phyloP scores from a whole-genome alignment of 2,329 filamentous ascomycete species.

The Fusarium pilosicola region DNA sequence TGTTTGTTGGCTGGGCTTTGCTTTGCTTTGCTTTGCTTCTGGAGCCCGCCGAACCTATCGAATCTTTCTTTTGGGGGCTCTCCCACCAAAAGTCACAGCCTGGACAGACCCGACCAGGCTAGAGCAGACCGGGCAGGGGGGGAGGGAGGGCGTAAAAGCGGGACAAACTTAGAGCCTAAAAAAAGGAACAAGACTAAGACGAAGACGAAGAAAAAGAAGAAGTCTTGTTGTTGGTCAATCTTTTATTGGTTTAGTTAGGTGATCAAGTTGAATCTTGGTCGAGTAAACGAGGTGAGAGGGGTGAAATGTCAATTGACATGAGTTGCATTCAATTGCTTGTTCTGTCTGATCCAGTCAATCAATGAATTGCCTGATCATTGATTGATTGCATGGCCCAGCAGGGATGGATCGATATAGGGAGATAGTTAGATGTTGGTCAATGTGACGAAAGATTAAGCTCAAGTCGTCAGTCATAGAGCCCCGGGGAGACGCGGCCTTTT shows the following conservation, averaged over 20 bases:
- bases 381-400: not conserved
- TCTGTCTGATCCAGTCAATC: not conserved
- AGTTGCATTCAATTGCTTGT: not conserved
- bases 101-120: not conserved
- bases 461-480: not conserved
- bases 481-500: constrained; percentile 23
- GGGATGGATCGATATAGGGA: not conserved
- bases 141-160: constrained; percentile 32
- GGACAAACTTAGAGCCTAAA: constrained; percentile 27
- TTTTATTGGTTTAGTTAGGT: not conserved
- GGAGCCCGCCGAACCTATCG: constrained; percentile 33
- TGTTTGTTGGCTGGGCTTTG: constrained; percentile 2
- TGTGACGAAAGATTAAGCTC: constrained; percentile 1
- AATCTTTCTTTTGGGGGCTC: constrained; percentile 20
- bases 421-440: not conserved
- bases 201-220: not conserved
- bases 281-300: too few species aligned
- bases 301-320: not conserved
- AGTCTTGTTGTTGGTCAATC: not conserved
- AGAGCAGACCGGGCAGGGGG: constrained; percentile 18
- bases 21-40: constrained; percentile 1
- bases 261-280: not conserved
- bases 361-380: not conserved
- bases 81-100: constrained; percentile 5
- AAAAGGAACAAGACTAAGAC: constrained; percentile 1